A percentile compares a stretch with the other conserved stretches of the same genome.
Evolutionary conservation across 73 alveolate species (phyloP).

Genomic region (Breviolum minutum): DNA sequence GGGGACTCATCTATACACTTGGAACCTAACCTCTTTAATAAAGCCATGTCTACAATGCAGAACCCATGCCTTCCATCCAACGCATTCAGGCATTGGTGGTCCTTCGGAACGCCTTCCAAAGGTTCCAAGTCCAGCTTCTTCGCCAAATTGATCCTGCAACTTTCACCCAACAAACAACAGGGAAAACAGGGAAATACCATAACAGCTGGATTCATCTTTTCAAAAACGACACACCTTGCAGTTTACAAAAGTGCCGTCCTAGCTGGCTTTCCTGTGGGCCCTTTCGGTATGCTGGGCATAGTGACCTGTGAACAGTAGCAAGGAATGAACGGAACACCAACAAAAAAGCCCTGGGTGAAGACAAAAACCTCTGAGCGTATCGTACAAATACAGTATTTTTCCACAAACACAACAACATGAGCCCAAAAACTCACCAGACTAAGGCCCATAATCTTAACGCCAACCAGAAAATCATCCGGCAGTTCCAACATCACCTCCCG

Average conservation of each 20-base stretch:
- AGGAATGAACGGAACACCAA: background rate
- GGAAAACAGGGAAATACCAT: background rate
- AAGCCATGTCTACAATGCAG: background rate
- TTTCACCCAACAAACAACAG: background rate
- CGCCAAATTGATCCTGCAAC: constrained; percentile 90
- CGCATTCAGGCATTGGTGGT: background rate
- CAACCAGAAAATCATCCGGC: background rate
- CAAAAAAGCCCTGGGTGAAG: background rate
- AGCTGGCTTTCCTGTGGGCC: constrained; percentile 94
- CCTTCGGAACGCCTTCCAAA: constrained; percentile 93
- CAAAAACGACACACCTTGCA: too few species aligned
- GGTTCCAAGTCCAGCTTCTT: constrained; percentile 82
- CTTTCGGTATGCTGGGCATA: constrained; percentile 91
- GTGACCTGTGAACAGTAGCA: constrained; percentile 16
- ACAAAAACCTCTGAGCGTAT: background rate
- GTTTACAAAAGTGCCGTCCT: background rate
- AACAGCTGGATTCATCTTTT: background rate
- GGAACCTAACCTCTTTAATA: background rate
- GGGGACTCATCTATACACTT: background rate
- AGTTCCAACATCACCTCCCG: background rate
- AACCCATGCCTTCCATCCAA: background rate
- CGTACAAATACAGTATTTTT: background rate
- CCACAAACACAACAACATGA: background rate
- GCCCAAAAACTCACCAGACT: background rate
- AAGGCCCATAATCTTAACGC: background rate